A percentile compares a stretch with the other conserved stretches of the same genome.
These are phyloP conservation scores for Venustampulla echinocandica DNA, from an alignment of 495 filamentous ascomycete genomes.

Conservation along the genomic window DNA sequence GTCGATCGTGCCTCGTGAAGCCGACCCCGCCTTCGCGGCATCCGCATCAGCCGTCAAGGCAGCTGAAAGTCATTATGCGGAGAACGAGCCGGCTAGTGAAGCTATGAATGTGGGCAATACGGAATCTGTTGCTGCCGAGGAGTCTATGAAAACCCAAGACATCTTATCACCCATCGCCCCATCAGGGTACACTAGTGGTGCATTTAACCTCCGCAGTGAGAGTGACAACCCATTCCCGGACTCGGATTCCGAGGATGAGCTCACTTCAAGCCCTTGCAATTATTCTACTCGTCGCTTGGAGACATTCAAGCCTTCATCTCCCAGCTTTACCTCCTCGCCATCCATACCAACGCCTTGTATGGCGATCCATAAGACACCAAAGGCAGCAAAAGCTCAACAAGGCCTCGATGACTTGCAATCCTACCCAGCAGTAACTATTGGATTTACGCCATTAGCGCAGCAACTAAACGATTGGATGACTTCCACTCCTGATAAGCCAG, in stretches of 20 bases:
- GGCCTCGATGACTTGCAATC: slow-evolving; percentile 1
- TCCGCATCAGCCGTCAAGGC: slow-evolving; percentile 6
- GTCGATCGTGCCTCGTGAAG: slow-evolving; percentile 39
- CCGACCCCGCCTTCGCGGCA: slow-evolving; percentile 31
- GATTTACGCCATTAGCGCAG: slow-evolving; percentile 53
- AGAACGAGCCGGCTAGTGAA: slow-evolving; percentile 14
- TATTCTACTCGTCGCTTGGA: slow-evolving; percentile 11
- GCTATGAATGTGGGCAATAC: slow-evolving; percentile 28
- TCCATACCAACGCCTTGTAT: slow-evolving; percentile 11
- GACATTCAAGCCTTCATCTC: slow-evolving; percentile 9
- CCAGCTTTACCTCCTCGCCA: slow-evolving; percentile 8
- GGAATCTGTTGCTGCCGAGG: slow-evolving; percentile 7
- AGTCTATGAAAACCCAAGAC: slow-evolving; percentile 1
- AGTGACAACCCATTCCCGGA: slow-evolving; percentile 32
- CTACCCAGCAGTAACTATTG: slow-evolving; percentile 23
- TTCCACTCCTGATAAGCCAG: slow-evolving; percentile 31
- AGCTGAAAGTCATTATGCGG: background rate
- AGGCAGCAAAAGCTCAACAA: background rate
- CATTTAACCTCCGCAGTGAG: slow-evolving; percentile 30
- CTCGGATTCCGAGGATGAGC: slow-evolving; percentile 50
- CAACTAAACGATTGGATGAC: slow-evolving; percentile 54
- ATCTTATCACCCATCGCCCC: slow-evolving; percentile 29
- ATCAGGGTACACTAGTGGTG: slow-evolving; percentile 19
- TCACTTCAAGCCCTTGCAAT: slow-evolving; percentile 22
- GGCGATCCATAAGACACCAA: slow-evolving; percentile 19